These are phyloP conservation scores for Ascomycota sp. DNA, from an alignment of 2,329 filamentous ascomycete species.

Conservation along the genomic window DNA sequence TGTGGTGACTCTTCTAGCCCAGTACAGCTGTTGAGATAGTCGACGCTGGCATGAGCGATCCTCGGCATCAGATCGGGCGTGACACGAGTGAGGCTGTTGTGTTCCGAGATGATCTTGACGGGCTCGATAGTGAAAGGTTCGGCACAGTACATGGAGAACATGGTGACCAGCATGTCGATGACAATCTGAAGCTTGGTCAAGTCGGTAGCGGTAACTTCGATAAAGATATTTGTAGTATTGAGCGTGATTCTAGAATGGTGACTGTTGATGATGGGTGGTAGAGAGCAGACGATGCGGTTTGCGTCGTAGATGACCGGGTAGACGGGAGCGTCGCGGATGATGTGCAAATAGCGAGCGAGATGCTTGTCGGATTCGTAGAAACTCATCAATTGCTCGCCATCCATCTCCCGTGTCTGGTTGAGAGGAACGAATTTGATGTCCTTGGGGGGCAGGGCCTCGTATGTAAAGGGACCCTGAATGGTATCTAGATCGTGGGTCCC, in stretches of 20 bases:
- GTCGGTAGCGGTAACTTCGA: conserved; percentile 92
- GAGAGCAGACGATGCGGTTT: conserved; percentile 68
- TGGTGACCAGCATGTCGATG: conserved; percentile 83
- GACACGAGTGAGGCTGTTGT: conserved; percentile 67
- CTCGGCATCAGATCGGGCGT: conserved; percentile 66
- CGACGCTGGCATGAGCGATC: conserved; percentile 60
- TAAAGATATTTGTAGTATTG: conserved; percentile 82
- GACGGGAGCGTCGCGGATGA: conserved; percentile 80
- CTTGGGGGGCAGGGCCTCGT: conserved; percentile 79
- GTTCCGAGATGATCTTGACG: conserved; percentile 75
- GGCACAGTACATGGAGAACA: conserved; percentile 85
- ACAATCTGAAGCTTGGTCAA: conserved; percentile 93
- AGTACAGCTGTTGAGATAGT: conserved; percentile 86
- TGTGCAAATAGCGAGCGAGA: conserved; percentile 74
- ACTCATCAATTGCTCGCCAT: conserved; percentile 70
- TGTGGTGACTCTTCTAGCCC: conserved; percentile 58
- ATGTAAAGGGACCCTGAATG: conserved; percentile 84
- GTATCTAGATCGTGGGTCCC: conserved; percentile 94
- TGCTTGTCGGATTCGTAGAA: conserved; percentile 95
- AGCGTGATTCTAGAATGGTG: conserved; percentile 91
- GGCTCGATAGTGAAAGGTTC: conserved; percentile 88
- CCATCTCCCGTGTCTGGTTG: conserved; percentile 81
- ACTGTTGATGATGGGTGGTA: conserved; percentile 95
- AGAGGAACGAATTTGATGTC: conserved; percentile 80
- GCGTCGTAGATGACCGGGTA: conserved; percentile 94